phyloP scores from a whole-genome alignment of 1,284 basidiomycete genomes.

The Schizophyllum amplum region DNA sequence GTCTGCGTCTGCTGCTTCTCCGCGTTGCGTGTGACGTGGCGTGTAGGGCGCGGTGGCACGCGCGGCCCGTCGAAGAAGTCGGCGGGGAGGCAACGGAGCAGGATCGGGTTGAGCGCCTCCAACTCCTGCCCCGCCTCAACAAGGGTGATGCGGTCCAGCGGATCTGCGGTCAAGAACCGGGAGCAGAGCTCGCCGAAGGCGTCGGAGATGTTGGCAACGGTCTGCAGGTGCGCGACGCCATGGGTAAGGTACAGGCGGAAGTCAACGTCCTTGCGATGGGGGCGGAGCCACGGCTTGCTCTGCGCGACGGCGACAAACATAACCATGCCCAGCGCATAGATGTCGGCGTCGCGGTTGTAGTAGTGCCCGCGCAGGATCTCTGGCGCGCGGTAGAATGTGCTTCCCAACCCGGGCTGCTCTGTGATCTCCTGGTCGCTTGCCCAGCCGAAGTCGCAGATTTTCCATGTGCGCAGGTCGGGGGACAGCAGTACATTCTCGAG shows the following conservation, averaged over 20 bases:
- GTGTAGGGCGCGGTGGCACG: too few relatives aligned
- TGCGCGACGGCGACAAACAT: not conserved
- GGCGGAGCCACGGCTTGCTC: not conserved
- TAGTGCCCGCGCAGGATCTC: not conserved
- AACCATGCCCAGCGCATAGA: not conserved
- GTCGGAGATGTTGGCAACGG: not conserved
- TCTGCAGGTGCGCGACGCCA: not conserved
- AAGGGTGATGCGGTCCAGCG: not conserved
- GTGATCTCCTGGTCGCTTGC: not conserved
- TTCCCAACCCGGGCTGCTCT: not conserved
- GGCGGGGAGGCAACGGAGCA: not conserved
- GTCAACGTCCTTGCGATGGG: not conserved
- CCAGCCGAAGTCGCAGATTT: constrained; percentile 6
- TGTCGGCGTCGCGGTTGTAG: constrained; percentile 1
- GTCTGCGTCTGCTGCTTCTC: too few relatives aligned
- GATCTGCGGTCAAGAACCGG: not conserved
- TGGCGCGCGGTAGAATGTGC: not conserved
- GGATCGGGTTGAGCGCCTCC: not conserved
- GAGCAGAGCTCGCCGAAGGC: not conserved
- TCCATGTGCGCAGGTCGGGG: not conserved
- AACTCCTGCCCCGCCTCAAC: not conserved
- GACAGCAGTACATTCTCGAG: constrained; percentile 6
- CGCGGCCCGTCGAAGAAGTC: not conserved
- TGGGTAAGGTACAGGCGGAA: not conserved
- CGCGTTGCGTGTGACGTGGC: not conserved